These are phyloP conservation scores for Auriscalpium orientale DNA, from an alignment of 768 basidiomycete genomes.

Conservation along the genomic window DNA sequence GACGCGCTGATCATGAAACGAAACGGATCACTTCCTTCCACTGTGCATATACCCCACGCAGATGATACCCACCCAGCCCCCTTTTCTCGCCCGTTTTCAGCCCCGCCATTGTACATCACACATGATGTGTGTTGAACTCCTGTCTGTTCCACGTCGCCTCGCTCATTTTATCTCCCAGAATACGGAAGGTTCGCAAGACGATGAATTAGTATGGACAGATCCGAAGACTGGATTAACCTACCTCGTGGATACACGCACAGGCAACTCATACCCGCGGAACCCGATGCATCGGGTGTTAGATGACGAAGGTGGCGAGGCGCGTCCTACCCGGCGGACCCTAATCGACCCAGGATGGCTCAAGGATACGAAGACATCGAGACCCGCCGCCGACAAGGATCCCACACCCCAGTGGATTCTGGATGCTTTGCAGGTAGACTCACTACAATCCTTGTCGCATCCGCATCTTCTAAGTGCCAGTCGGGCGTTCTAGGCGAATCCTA, in stretches of 20 bases:
- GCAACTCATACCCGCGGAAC: slow-evolving; percentile 46
- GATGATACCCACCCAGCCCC: background rate
- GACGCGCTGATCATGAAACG: background rate
- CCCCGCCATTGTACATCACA: background rate
- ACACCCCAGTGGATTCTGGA: slow-evolving; percentile 59
- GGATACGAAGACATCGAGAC: slow-evolving; percentile 4
- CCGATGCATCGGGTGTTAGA: slow-evolving; percentile 10
- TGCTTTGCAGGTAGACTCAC: slow-evolving; percentile 43
- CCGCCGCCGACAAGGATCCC: slow-evolving; percentile 5
- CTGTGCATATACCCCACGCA: background rate
- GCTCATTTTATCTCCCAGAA: too few species aligned
- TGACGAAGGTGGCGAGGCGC: slow-evolving; percentile 2
- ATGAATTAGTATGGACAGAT: slow-evolving; percentile 53
- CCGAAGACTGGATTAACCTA: slow-evolving; percentile 51
- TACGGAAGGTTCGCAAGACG: background rate
- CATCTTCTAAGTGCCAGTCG: too few species aligned
- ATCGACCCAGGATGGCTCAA: slow-evolving; percentile 2
- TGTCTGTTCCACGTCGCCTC: too few species aligned
- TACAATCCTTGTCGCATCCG: too few species aligned
- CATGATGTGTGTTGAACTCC: background rate
- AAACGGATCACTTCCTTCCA: background rate
- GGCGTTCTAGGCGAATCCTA: background rate
- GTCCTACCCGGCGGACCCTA: slow-evolving; percentile 12
- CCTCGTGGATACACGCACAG: slow-evolving; percentile 59
- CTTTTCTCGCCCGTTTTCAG: background rate